Conservation (phyloP, 106 monocot genomes). For the Amphibolis antarctica region DNA sequence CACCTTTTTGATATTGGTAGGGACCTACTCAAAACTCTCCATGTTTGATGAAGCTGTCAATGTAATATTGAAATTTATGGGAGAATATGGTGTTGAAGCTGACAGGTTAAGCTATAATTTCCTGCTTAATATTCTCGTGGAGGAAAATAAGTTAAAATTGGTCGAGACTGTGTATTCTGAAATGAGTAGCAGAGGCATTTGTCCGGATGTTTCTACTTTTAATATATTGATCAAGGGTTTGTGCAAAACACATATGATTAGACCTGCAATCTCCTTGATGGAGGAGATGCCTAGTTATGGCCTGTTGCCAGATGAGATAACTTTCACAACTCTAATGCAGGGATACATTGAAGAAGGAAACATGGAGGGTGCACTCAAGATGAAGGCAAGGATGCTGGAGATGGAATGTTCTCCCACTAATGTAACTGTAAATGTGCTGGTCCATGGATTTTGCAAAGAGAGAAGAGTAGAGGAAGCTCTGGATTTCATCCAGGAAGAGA, state of each 20-base stretch:
- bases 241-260: constrained; percentile 65
- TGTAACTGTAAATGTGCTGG: constrained; percentile 54
- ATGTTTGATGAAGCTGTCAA: constrained; percentile 52
- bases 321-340: constrained; percentile 82
- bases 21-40: constrained; percentile 25
- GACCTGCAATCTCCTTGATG: constrained; percentile 57
- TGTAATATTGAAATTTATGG: constrained; percentile 47
- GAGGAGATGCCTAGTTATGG: constrained; percentile 64
- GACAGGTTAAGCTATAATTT: constrained; percentile 47
- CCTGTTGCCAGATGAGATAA: constrained; percentile 64
- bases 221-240: constrained; percentile 83
- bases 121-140: constrained; percentile 66
- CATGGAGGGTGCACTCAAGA: constrained; percentile 45
- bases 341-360: constrained; percentile 77
- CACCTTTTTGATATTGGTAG: constrained; percentile 43
- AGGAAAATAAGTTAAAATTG: constrained; percentile 54
- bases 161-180: constrained; percentile 62
- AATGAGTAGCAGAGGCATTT: constrained; percentile 39
- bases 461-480: constrained; percentile 69
- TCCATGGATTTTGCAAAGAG: constrained; percentile 64
- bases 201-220: constrained; percentile 73
- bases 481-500: constrained; percentile 50
- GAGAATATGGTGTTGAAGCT: constrained; percentile 35
- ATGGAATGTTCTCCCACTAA: constrained; percentile 43
- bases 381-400: constrained; percentile 56